Base-by-base conservation (phyloP, 1,139 yeast species). In the Nakaseomyces glabratus region DNA sequence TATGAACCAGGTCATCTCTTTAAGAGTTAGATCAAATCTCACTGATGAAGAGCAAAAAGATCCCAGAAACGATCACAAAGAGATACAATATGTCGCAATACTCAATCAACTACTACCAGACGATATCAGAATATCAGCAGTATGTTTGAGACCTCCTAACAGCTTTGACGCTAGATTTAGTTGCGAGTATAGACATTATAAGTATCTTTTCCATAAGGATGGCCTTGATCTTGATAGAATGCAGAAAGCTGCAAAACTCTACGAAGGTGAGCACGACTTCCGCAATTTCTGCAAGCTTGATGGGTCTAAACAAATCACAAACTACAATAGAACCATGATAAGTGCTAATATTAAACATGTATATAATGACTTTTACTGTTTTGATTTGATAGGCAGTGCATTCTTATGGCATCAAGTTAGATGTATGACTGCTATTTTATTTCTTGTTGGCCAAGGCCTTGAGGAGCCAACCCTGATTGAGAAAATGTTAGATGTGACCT, bases 391-490 rank as follows among this genome's bases (percentile, higher is more conserved):
- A 44, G 99, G 98, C 0, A 66, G 84, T 2, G 98, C 98, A 6
- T 93, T 93, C 48, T 62, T 93, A 40, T 93, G 98, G 98, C 97
- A 93, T 55, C 99, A 93, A 57, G 99, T 93, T 15, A 71, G 98
- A 35, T 86, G 95, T 47, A 90, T 93, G 94, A 73, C 86, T 62
- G 94, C 94, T 0, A 66, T 82, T 6, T 57, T 93, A 35, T 73
- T 93, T 37, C 60, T 80, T 17, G 75, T 88, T 4, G 98, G 95
- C 1, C 95, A 86, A 56, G 66, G 65, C 12, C 66, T 73, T 19
- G 99, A 93, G 57, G 42, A 57, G 0, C 77, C 84, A 0, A 54
- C 60, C 0, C 55, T 86, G 1, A 65, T 93, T 1, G 56, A 57
- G 10, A 69, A 74, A 1, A 61, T 93, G 41, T 56, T 88, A 38